A percentile compares a stretch with the other conserved stretches of the same genome.
Conservation (phyloP, 768 basidiomycete species). For the Imleria badia region DNA sequence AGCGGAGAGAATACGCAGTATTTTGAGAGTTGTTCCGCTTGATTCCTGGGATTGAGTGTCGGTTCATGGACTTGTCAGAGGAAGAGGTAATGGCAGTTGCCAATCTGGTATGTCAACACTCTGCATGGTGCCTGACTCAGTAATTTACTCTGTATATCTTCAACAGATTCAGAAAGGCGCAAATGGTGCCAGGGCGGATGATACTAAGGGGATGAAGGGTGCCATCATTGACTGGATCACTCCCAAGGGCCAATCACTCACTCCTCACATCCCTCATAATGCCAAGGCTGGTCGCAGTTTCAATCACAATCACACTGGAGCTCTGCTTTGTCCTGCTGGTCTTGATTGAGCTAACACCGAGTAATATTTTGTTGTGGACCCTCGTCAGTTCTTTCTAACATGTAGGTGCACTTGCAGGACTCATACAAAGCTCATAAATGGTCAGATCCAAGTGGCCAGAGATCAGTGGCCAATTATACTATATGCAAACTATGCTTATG, state of each 20-base stretch:
- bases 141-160: too few relatives aligned
- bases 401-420: too few relatives aligned
- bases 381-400: too few relatives aligned
- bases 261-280: neutral
- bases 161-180: neutral
- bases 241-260: neutral
- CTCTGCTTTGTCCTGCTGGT: neutral
- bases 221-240: neutral
- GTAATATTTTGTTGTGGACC: neutral
- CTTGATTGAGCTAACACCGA: neutral
- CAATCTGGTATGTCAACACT: too few relatives aligned
- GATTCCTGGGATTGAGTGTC: too few relatives aligned
- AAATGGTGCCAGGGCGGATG: neutral
- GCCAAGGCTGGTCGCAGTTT: neutral
- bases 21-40: too few relatives aligned
- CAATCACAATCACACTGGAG: neutral
- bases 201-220: neutral
- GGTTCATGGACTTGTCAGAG: too few relatives aligned
- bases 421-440: too few relatives aligned
- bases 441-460: neutral
- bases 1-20: too few relatives aligned
- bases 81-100: too few relatives aligned
- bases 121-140: too few relatives aligned
- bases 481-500: neutral
- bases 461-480: neutral